Base-by-base conservation (phyloP, 73 alveolate genomes). In the Tetrahymena borealis region DNA sequence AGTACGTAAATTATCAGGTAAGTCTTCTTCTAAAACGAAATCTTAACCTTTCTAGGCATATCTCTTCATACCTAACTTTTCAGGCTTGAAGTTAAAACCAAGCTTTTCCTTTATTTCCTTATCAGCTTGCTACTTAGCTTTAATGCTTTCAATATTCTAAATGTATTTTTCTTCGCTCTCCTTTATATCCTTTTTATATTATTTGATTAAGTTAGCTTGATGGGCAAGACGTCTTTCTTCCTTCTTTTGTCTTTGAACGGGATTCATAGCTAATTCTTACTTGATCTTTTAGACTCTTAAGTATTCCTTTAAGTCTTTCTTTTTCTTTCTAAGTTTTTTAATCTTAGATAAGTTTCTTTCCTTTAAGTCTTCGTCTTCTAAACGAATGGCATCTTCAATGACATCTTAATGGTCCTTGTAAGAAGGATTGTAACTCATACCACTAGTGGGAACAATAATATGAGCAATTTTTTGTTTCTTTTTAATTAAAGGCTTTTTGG, bases 191-290 rank as follows among this genome's bases (percentile, higher is more conserved):
- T 60, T 60, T 60, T 60, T 60, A 60, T 24, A 60, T 60, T 60
- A 35, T 9, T 20, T 60, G 85, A 60, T 60, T 60, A 20, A 60
- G 85, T 60, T 60, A 9, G 85, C 85, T 60, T 60, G 85, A 60
- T 60, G 85, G 85, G 85, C 85, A 60, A 60, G 85, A 60, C 85
- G 85, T 60, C 85, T 60, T 60, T 60, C 85, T 60, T 60, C 85
- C 3, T 20, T 60, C 85, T 60, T 60, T 60, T 60, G 28, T 60
- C 38, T n/a, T 60, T 60, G 28, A 28, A 60, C 85, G 38, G 85
- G 85, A 60, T 60, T 60, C 85, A 60, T 60, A 18, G 85, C 38
- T 60, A 24, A 35, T n/a, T 60, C 85, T 60, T 13, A 15, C 28
- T 60, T 60, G 37, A 60, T 20, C 28, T 60, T 60, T 60, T 60